Percentiles rank a stretch among this genome's conserved stretches.
Conservation (phyloP, 73 alveolate species). For the Tetrahymena borealis region DNA sequence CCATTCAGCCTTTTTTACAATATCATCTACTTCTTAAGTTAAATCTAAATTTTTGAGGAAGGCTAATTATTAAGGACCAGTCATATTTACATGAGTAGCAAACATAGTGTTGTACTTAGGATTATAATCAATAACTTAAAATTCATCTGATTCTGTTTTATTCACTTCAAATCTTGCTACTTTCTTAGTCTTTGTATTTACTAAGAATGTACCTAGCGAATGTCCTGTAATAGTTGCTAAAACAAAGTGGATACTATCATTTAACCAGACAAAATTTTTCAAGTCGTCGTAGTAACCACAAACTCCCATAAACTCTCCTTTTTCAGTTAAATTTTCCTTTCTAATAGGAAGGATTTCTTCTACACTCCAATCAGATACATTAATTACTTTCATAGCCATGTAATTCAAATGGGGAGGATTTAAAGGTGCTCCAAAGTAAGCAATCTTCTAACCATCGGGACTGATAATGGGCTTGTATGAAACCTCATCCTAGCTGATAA, state of each 20-base stretch:
- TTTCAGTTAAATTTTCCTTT: neutral
- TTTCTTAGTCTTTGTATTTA: constrained; percentile 6
- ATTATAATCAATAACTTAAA: neutral
- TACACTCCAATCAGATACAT: neutral
- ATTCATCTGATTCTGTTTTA: neutral
- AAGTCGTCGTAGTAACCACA: constrained; percentile 41
- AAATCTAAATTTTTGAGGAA: neutral
- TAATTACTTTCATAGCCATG: constrained; percentile 4
- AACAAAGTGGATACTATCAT: constrained; percentile 8
- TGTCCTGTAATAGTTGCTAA: constrained; percentile 7
- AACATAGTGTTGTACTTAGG: neutral
- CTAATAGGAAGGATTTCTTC: constrained; percentile 14
- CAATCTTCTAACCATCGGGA: constrained; percentile 20
- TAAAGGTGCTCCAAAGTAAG: constrained; percentile 15
- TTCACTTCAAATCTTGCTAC: neutral
- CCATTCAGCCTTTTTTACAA: neutral
- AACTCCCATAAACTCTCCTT: constrained; percentile 4
- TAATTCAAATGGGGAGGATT: constrained; percentile 27
- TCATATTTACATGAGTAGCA: neutral
- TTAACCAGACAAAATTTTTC: neutral
- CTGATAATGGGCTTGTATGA: constrained; percentile 20
- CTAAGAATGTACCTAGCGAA: neutral
- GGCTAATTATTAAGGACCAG: neutral
- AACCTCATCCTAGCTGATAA: constrained; percentile 25
- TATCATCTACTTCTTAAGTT: neutral